Conservation (phyloP, 192 early-diverging fungal genomes). For the Oehlia diaphana region DNA sequence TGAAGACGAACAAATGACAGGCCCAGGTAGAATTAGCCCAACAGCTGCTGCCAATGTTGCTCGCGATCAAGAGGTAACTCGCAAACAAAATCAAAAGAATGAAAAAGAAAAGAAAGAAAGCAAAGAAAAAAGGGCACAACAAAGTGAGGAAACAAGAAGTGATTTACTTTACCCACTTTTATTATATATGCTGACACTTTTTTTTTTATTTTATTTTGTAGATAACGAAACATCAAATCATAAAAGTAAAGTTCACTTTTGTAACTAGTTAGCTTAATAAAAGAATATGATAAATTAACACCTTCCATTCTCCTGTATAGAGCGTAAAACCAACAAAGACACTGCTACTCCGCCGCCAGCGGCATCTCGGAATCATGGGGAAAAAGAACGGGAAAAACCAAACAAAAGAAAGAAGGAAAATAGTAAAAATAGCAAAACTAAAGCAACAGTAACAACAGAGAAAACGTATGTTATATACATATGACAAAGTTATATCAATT, state of each 20-base stretch:
- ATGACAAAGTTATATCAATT: not conserved
- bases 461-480: conserved; percentile 4
- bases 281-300: not conserved
- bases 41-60: conserved; percentile 37
- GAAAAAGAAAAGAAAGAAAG: conserved; percentile 34
- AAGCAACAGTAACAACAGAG: not conserved
- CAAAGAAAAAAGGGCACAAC: conserved; percentile 38
- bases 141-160: not conserved
- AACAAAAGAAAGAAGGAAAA: conserved; percentile 30
- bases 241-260: conserved; percentile 41
- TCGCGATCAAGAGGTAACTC: conserved; percentile 31
- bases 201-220: not conserved
- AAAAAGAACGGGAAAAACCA: conserved; percentile 30
- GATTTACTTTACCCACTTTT: not conserved
- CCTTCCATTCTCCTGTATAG: conserved; percentile 22
- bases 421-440: conserved; percentile 24
- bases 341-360: conserved; percentile 32
- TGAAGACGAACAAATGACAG: conserved; percentile 88
- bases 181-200: not conserved
- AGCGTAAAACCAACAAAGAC: conserved; percentile 34
- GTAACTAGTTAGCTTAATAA: not conserved
- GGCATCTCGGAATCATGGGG: conserved; percentile 18
- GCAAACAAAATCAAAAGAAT: conserved; percentile 45
- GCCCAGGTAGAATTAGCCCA: conserved; percentile 42
- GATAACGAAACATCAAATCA: conserved; percentile 31